Percentiles rank a stretch among this genome's conserved stretches.
These are phyloP conservation scores for Fusarium temperatum DNA, from an alignment of 2,329 filamentous ascomycete species.

Conservation along the genomic window DNA sequence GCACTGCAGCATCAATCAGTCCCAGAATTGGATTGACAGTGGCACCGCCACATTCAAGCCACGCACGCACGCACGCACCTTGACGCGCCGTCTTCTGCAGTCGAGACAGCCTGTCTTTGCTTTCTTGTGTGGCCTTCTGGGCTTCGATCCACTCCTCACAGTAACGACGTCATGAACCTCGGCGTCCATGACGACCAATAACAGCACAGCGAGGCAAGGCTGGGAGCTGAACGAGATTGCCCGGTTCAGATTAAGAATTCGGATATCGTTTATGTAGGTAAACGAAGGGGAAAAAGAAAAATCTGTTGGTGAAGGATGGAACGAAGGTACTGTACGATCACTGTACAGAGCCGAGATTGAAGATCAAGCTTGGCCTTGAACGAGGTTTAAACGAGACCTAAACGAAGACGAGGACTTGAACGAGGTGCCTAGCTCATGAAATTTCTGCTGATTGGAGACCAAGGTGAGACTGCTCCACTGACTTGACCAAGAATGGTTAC, in stretches of 20 bases:
- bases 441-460: background rate
- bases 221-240: no score
- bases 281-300: background rate
- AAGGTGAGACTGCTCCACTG: background rate
- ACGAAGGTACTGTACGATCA: background rate
- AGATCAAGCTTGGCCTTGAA: background rate
- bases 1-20: background rate
- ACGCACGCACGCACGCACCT: background rate
- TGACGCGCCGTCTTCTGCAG: constrained; percentile 11
- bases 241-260: background rate
- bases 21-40: background rate
- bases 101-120: constrained; percentile 2
- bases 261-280: background rate
- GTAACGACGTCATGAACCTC: background rate
- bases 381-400: background rate
- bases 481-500: background rate
- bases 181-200: background rate
- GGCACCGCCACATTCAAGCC: background rate
- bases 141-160: background rate
- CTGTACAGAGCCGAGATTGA: background rate
- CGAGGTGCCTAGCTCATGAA: background rate
- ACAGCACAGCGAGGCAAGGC: background rate
- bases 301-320: background rate
- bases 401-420: background rate
- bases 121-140: constrained; percentile 5